Evolutionary conservation across 179 eudicot species (phyloP).

Genomic region (Vitellaria paradoxa): DNA sequence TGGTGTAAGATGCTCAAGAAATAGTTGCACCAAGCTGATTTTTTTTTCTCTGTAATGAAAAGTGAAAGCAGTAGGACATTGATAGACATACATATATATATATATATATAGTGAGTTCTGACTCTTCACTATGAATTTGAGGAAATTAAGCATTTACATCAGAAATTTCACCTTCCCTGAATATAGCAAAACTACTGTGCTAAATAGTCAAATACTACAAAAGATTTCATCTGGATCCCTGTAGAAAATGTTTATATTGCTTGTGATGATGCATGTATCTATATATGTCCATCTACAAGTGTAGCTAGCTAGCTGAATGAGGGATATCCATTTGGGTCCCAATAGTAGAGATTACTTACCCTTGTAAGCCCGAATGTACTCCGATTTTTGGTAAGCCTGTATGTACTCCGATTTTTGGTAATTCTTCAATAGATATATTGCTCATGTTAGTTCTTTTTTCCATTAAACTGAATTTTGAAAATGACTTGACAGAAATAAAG

Average conservation of each 20-base stretch:
- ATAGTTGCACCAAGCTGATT: too few species aligned
- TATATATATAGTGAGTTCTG: too few species aligned
- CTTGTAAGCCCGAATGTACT: neutral
- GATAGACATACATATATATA: too few species aligned
- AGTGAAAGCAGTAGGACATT: too few species aligned
- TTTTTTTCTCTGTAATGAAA: too few species aligned
- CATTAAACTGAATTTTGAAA: neutral
- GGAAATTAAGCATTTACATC: neutral
- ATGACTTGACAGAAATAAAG: constrained; percentile 1
- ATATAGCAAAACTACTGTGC: neutral
- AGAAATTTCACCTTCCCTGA: too few species aligned
- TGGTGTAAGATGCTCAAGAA: too few species aligned
- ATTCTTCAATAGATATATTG: neutral
- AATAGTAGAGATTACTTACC: neutral
- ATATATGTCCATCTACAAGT: neutral
- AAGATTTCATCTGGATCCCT: neutral
- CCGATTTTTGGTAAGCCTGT: neutral
- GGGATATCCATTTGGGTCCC: neutral
- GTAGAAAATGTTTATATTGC: too few species aligned
- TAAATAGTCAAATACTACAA: neutral
- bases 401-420: too few species aligned
- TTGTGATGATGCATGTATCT: too few species aligned
- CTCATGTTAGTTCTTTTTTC: neutral
- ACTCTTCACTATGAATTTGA: too few species aligned
- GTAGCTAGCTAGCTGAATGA: too few species aligned